These are phyloP conservation scores for Paecilomyces sp. DNA, from an alignment of 2,329 filamentous ascomycete species.

Conservation along the genomic window DNA sequence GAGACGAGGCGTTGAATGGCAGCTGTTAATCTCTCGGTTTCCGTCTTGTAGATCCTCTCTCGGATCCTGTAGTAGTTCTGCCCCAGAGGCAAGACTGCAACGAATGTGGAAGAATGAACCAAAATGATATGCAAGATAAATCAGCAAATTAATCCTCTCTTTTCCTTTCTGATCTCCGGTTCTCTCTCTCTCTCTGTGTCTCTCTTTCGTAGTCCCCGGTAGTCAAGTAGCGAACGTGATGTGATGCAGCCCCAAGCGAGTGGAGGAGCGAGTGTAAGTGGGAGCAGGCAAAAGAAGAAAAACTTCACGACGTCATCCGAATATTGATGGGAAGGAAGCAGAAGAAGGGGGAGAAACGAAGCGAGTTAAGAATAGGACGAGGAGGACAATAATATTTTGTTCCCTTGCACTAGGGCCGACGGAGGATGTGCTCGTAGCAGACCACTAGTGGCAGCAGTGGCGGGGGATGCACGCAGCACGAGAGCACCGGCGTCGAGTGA, in stretches of 20 bases:
- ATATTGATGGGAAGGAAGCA: slow-evolving; percentile 1
- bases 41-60: neutral
- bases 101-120: neutral
- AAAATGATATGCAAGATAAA: neutral
- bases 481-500: neutral
- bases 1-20: neutral
- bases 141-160: slow-evolving; percentile 1
- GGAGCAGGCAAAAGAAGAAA: slow-evolving; percentile 19
- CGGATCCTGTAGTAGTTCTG: neutral
- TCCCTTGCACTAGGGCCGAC: slow-evolving; percentile 1
- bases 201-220: slow-evolving; percentile 3
- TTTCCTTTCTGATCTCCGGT: slow-evolving; percentile 6
- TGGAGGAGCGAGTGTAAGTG: slow-evolving; percentile 28
- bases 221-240: slow-evolving; percentile 33
- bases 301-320: slow-evolving; percentile 23
- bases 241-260: slow-evolving; percentile 31
- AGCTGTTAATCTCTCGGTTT: neutral
- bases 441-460: neutral
- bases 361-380: slow-evolving; percentile 15
- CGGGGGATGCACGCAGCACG: neutral
- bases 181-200: neutral
- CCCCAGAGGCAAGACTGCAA: neutral
- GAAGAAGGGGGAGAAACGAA: slow-evolving; percentile 6
- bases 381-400: slow-evolving; percentile 11
- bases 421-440: neutral